Percentiles rank a stretch among this genome's conserved stretches.
These are phyloP conservation scores for Colletotrichum lini DNA, from an alignment of 2,329 filamentous ascomycete species.

Conservation along the genomic window DNA sequence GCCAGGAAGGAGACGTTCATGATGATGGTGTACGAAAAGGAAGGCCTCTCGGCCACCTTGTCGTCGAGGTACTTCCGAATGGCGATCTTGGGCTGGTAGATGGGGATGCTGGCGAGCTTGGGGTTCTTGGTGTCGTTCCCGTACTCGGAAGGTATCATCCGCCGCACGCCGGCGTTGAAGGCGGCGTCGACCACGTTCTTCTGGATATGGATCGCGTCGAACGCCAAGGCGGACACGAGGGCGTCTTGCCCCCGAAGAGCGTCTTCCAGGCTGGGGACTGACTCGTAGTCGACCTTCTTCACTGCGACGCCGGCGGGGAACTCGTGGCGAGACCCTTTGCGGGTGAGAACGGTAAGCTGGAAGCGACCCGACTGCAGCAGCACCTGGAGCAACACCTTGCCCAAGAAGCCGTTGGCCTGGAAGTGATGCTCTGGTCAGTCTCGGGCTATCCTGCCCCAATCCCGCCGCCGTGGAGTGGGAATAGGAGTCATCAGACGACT, in stretches of 20 bases:
- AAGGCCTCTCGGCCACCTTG: constrained; percentile 40
- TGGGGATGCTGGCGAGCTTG: constrained; percentile 43
- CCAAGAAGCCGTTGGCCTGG: constrained; percentile 53
- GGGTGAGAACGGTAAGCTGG: constrained; percentile 55
- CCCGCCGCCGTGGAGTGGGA: not conserved
- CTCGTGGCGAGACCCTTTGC: constrained; percentile 57
- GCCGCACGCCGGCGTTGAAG: constrained; percentile 65
- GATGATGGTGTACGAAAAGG: constrained; percentile 53
- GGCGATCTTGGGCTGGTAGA: constrained; percentile 45
- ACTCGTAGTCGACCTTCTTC: constrained; percentile 54
- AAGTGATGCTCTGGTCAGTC: not conserved
- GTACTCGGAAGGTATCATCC: constrained; percentile 70
- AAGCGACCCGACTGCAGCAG: constrained; percentile 52
- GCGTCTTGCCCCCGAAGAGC: constrained; percentile 71
- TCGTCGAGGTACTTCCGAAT: constrained; percentile 38
- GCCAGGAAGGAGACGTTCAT: constrained; percentile 60
- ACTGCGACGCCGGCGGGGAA: constrained; percentile 51
- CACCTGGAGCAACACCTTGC: constrained; percentile 48
- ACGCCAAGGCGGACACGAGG: constrained; percentile 63
- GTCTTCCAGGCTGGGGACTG: constrained; percentile 60
- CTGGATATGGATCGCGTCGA: constrained; percentile 59
- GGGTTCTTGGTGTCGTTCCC: constrained; percentile 48
- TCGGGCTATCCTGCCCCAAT: not conserved
- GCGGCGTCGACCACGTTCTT: constrained; percentile 66
- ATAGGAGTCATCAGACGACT: not conserved